Percentiles rank a stretch among this genome's conserved stretches.
Conservation (phyloP, 2,329 filamentous ascomycete genomes). For the Aspergillus aculeatus region DNA sequence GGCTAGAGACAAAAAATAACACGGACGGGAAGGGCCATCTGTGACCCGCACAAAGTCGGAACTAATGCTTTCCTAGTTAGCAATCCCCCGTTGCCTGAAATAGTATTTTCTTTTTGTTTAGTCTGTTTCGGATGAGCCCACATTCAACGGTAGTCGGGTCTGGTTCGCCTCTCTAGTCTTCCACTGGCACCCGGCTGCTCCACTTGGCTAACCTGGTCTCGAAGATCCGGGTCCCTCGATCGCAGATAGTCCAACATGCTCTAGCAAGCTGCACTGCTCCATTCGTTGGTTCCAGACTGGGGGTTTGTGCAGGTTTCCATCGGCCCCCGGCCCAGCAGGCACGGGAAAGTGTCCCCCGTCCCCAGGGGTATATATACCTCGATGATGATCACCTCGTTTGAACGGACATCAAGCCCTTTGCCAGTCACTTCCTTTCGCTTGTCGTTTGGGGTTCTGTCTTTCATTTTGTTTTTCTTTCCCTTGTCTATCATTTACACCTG, state of each 20-base stretch:
- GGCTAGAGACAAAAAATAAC: background rate
- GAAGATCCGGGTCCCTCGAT: constrained; percentile 26
- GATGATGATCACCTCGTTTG: constrained; percentile 24
- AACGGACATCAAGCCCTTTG: constrained; percentile 18
- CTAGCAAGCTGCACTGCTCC: constrained; percentile 12
- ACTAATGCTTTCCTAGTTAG: constrained; percentile 14
- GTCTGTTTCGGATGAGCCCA: constrained; percentile 25
- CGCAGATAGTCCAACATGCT: constrained; percentile 14
- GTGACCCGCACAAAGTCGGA: constrained; percentile 14
- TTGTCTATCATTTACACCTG: constrained; percentile 27
- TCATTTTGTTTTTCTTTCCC: constrained; percentile 8
- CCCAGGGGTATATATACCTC: constrained; percentile 39
- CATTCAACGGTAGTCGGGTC: constrained; percentile 16
- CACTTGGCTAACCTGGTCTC: constrained; percentile 20
- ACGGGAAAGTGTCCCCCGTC: constrained; percentile 9
- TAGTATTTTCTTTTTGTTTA: constrained; percentile 20
- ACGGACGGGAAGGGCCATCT: constrained; percentile 1
- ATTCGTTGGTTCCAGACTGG: constrained; percentile 17
- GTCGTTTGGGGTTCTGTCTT: constrained; percentile 17
- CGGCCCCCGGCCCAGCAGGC: constrained; percentile 9
- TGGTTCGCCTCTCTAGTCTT: constrained; percentile 13
- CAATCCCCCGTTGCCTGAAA: constrained; percentile 23
- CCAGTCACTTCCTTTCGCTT: constrained; percentile 26
- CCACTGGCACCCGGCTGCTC: constrained; percentile 19
- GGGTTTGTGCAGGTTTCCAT: constrained; percentile 14